These are phyloP conservation scores for Xylaria sp. DNA, from an alignment of 2,329 filamentous ascomycete genomes.

Conservation along the genomic window DNA sequence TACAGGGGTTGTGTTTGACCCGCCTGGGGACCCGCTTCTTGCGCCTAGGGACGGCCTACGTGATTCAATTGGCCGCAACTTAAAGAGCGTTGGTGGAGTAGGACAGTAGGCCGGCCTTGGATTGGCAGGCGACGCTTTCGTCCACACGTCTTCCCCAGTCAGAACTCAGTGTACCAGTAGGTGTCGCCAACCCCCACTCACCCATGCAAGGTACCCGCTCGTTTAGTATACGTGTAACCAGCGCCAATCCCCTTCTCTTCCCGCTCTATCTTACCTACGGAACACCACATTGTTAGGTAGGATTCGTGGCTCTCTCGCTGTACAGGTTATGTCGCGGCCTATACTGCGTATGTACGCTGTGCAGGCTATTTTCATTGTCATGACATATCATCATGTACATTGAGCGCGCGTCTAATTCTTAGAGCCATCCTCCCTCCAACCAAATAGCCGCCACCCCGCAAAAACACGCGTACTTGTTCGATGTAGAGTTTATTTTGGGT, in stretches of 20 bases:
- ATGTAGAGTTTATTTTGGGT: constrained; percentile 9
- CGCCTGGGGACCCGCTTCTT: constrained; percentile 10
- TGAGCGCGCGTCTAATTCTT: constrained; percentile 33
- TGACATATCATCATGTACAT: constrained; percentile 18
- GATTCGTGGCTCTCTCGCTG: constrained; percentile 9
- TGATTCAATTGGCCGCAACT: constrained; percentile 20
- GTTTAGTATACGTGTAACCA: not conserved
- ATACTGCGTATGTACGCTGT: too few relatives aligned
- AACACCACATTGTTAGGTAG: too few relatives aligned
- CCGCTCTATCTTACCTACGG: not conserved
- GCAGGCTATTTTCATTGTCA: too few relatives aligned
- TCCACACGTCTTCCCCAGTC: too few relatives aligned
- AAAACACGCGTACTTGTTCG: not conserved
- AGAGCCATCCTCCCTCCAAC: not conserved
- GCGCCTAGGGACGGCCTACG: not conserved
- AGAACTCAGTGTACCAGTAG: too few relatives aligned
- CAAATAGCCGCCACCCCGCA: constrained; percentile 25
- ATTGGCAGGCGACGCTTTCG: constrained; percentile 16
- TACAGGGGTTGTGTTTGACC: constrained; percentile 33
- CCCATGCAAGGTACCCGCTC: constrained; percentile 34
- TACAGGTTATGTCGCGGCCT: too few relatives aligned
- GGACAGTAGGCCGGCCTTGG: not conserved
- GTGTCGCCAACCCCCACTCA: constrained; percentile 9
- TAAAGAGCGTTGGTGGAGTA: not conserved
- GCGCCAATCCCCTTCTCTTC: constrained; percentile 25